Conservation (phyloP, 2,329 filamentous ascomycete genomes). For the Ceratocystis papillata region DNA sequence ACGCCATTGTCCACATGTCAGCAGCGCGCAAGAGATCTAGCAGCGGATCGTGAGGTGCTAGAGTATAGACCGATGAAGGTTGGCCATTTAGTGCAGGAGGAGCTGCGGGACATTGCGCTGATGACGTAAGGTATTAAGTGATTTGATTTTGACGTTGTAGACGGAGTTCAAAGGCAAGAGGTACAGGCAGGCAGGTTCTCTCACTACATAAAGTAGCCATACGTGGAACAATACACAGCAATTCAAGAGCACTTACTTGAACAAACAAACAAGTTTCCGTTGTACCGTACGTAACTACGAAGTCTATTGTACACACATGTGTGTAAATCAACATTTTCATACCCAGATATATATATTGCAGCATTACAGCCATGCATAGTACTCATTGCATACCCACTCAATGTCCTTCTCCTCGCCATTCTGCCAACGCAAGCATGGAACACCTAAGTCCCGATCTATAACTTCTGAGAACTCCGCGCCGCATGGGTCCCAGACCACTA, state of each 20-base stretch:
- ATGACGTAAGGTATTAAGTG: constrained; percentile 33
- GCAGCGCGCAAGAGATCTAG: constrained; percentile 37
- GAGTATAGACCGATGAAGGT: constrained; percentile 47
- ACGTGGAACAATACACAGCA: neutral
- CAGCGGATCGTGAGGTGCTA: constrained; percentile 40
- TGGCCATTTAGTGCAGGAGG: constrained; percentile 47
- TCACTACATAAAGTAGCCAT: neutral
- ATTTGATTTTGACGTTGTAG: neutral
- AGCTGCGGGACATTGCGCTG: constrained; percentile 29
- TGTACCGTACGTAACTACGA: neutral
- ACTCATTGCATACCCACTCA: too few species aligned
- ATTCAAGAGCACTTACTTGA: neutral
- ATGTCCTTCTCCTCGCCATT: too few species aligned
- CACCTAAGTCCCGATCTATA: too few species aligned
- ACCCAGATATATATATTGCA: too few species aligned
- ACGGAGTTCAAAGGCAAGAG: neutral
- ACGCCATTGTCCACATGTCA: constrained; percentile 41
- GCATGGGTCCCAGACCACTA: too few species aligned
- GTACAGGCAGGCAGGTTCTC: too few species aligned
- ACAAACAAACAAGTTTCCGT: neutral
- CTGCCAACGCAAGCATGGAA: too few species aligned
- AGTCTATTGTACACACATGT: neutral
- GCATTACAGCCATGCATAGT: too few species aligned
- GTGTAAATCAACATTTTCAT: too few species aligned
- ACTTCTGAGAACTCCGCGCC: too few species aligned